A percentile compares a stretch with the other conserved stretches of the same genome.
These are phyloP conservation scores for Beauveria bassiana DNA, from an alignment of 2,329 filamentous ascomycete genomes.

Conservation along the genomic window DNA sequence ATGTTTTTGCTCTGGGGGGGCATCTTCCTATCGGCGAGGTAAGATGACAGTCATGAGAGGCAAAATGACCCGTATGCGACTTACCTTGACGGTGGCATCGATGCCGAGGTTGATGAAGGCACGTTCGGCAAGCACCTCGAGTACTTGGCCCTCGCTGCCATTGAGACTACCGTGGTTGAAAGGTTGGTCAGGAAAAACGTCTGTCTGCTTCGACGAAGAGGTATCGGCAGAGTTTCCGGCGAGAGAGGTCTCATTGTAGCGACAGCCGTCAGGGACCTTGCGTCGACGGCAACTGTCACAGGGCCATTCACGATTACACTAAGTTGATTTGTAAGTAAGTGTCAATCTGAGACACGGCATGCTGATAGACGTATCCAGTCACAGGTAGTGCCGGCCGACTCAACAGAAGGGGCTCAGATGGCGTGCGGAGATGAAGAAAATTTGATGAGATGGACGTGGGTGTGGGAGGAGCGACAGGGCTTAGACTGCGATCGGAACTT, in stretches of 20 bases:
- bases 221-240: slow-evolving; percentile 9
- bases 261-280: slow-evolving; percentile 23
- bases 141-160: slow-evolving; percentile 7
- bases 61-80: not conserved
- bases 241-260: slow-evolving; percentile 17
- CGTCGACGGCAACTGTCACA: slow-evolving; percentile 25
- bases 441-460: not conserved
- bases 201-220: not conserved
- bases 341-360: not conserved
- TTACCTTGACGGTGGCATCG: slow-evolving; percentile 6
- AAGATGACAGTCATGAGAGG: not conserved
- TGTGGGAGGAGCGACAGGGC: not conserved
- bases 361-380: no score
- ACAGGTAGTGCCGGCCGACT: not conserved
- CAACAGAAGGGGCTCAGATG: not conserved
- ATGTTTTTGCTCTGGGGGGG: slow-evolving; percentile 13
- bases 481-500: slow-evolving; percentile 9
- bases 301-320: slow-evolving; percentile 27
- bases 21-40: not conserved
- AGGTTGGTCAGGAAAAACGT: not conserved
- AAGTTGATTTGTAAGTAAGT: not conserved
- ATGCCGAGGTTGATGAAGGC: slow-evolving; percentile 18
- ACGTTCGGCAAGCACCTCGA: slow-evolving; percentile 17
- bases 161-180: not conserved
- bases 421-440: not conserved